These are phyloP conservation scores for Clonostachys rosea DNA, from an alignment of 2,329 filamentous ascomycete genomes.

Conservation along the genomic window DNA sequence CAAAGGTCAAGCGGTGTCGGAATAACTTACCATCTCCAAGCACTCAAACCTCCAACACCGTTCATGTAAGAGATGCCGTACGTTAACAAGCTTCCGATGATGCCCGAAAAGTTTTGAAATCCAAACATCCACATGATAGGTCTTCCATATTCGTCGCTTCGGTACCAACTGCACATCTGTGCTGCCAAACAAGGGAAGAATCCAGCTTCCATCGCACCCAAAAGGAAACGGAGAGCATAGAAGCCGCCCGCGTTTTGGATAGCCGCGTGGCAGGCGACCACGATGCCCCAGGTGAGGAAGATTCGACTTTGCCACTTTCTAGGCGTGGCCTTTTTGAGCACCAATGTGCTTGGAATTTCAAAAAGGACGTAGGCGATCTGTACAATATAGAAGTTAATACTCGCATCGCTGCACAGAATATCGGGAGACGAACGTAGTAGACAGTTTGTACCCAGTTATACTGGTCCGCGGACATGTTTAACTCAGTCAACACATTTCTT, in stretches of 20 bases:
- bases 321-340: neutral
- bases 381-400: neutral
- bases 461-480: neutral
- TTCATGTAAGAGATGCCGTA: constrained; percentile 21
- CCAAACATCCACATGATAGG: constrained; percentile 36
- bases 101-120: constrained; percentile 18
- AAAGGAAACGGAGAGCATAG: constrained; percentile 32
- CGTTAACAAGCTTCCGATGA: constrained; percentile 23
- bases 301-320: constrained; percentile 2
- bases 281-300: constrained; percentile 3
- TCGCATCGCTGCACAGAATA: constrained; percentile 16
- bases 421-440: constrained; percentile 3
- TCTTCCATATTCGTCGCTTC: constrained; percentile 34
- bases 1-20: neutral
- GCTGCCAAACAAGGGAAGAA: constrained; percentile 29
- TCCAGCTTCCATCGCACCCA: constrained; percentile 39
- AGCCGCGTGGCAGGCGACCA: constrained; percentile 37
- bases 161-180: constrained; percentile 36
- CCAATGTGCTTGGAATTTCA: constrained; percentile 29
- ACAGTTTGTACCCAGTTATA: neutral
- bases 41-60: constrained; percentile 12
- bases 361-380: constrained; percentile 32
- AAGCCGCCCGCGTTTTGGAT: constrained; percentile 32
- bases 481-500: neutral
- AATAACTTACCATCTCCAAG: constrained; percentile 11